Base-by-base conservation (phyloP, 495 filamentous ascomycete genomes). In the Hamigera avellanea region DNA sequence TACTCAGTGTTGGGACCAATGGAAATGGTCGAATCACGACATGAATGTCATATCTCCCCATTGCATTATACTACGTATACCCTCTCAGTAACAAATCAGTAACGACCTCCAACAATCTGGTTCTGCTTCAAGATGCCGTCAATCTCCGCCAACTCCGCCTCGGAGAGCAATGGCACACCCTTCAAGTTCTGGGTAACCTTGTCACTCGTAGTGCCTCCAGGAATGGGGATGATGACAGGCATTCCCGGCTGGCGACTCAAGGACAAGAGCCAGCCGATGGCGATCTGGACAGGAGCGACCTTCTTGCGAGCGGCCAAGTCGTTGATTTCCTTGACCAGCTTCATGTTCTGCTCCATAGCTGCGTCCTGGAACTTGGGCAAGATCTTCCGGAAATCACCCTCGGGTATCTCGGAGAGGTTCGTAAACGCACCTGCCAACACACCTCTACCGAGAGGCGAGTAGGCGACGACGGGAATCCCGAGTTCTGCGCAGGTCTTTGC, bases 211-310 rank as follows among this genome's bases (percentile, higher is more conserved):
- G 66, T 70, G 16, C 57, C 74, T 10, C 87, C 86, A 1, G 86
- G 87, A 43, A 95, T 93, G 3, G 86, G 87, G 38, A 93, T 80
- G 45, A 93, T 81, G 3, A 66, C 69, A 9, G 77, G 75, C 52
- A 79, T 67, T 9, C 76, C 82, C 27, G 75, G 62, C 45, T 70
- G 64, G 19, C 58, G 60, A 31, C 72, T 69, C 37, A 78, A 51
- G 2, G 60, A 59, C 23, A 57, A 56, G 2, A 80, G 62, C 86
- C 88, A 95, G 14, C 61, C 71, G 36, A 95, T 61, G 8, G 85
- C 87, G 25, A 94, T 61, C 62, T 95, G 86, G 2, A 75, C 75
- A 0, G 80, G 66, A 8, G 80, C 83, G 44, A 73, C 73, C 9
- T 73, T 75, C 64, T 89, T 93, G 43, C 66, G 60, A 41, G 60